phyloP scores from a whole-genome alignment of 805 yeast species.

The Kluyveromyces dobzhanskii region DNA sequence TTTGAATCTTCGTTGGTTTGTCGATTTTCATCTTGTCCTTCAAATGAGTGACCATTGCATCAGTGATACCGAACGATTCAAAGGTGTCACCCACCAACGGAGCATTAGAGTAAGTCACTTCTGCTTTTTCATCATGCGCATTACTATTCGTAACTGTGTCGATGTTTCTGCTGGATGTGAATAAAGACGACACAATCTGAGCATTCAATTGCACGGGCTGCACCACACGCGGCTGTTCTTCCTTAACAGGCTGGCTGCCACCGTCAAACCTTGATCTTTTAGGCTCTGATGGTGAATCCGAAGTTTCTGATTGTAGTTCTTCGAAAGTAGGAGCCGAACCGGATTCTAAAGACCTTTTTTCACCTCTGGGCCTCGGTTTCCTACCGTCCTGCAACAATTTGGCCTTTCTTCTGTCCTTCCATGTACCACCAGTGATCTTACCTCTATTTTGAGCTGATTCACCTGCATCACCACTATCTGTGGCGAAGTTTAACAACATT shows the following conservation, averaged over 20 bases:
- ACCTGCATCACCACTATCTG: conserved; percentile 23
- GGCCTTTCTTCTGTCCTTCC: conserved; percentile 71
- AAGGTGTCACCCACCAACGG: conserved; percentile 62
- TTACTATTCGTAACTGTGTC: conserved; percentile 28
- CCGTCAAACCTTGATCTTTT: not conserved
- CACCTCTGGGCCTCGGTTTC: conserved; percentile 20
- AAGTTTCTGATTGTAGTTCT: not conserved
- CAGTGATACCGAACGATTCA: conserved; percentile 59
- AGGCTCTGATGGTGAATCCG: conserved; percentile 9
- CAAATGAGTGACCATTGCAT: conserved; percentile 44
- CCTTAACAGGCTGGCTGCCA: not conserved
- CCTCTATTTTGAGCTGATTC: conserved; percentile 17
- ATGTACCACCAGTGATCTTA: conserved; percentile 62
- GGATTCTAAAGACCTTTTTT: not conserved
- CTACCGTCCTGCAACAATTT: conserved; percentile 43
- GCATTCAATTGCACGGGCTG: conserved; percentile 5
- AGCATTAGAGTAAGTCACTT: conserved; percentile 67
- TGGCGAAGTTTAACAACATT: conserved; percentile 62
- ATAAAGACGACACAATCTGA: conserved; percentile 78
- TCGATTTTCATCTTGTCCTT: conserved; percentile 44
- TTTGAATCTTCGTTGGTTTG: conserved; percentile 83
- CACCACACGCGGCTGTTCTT: not conserved
- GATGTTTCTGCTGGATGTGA: conserved; percentile 59
- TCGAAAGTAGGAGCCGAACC: not conserved
- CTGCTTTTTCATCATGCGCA: conserved; percentile 30